Base-by-base conservation (phyloP, 139 green algal genomes). In the Chlamydomonas urium region DNA sequence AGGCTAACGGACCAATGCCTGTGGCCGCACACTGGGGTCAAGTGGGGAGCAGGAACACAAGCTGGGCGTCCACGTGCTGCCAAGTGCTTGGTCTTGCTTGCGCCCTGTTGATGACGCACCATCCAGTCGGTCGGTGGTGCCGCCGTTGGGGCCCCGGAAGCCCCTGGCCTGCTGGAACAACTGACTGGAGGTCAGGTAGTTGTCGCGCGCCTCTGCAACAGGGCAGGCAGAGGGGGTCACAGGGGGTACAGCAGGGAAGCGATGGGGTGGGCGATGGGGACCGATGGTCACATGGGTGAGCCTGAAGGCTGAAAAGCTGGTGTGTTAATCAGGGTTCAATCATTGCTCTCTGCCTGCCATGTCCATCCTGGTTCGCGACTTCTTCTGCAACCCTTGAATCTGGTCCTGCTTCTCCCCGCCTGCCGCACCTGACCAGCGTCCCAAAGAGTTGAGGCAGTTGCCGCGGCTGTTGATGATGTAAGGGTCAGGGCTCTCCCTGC, bases 401-500 rank as follows among this genome's bases (percentile, higher is more conserved):
- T n/a, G n/a, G n/a, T n/a, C n/a, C n/a, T n/a, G n/a, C n/a, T n/a
- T n/a, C n/a, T n/a, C n/a, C n/a, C n/a, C n/a, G n/a, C n/a, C n/a
- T n/a, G n/a, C n/a, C n/a, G n/a, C 33, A 68, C 60, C 60, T 68
- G 37, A 32, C 76, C 84, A 89, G 3, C 75, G 28, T 23, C 81
- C 83, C 17, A 96, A 66, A 2, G 75, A 87, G 66, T 88, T 89
- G 65, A 83, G 81, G 72, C 81, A 91, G 79, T 97, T 97, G 66
- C 92, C 92, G 2, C 77, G 60, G 33, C 57, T 81, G 79, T 96
- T 96, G 28, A 90, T 75, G 0, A 97, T 62, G 59, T 95, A 97
- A 0, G 92, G 90, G 59, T 87, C 83, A 19, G 75, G 63, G 0
- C 62, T 73, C 63, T 81, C 74, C 42, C 63, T 63, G 53, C 14